Percentiles rank a stretch among this genome's conserved stretches.
Evolutionary conservation across 2,329 filamentous ascomycete species (phyloP).

Genomic region (Hymenoscyphus salicellus): DNA sequence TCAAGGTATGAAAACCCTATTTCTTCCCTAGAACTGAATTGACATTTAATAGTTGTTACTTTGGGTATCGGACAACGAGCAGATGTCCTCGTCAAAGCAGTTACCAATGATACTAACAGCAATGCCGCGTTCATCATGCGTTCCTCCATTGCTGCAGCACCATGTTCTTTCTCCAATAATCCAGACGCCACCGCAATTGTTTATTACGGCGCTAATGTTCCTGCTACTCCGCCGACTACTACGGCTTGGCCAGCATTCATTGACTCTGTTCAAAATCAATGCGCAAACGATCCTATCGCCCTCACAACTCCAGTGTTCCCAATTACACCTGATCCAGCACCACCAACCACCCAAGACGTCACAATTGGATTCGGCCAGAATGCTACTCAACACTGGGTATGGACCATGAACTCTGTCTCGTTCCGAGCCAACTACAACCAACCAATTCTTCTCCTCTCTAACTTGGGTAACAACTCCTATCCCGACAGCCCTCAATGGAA

Average conservation of each 20-base stretch:
- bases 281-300: constrained; percentile 23
- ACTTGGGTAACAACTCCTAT: constrained; percentile 4
- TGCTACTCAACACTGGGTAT: constrained; percentile 33
- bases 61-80: constrained; percentile 55
- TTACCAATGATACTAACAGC: constrained; percentile 36
- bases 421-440: constrained; percentile 10
- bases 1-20: constrained; percentile 8
- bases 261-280: constrained; percentile 13
- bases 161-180: constrained; percentile 46
- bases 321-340: constrained; percentile 22
- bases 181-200: constrained; percentile 57
- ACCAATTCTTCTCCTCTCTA: constrained; percentile 9
- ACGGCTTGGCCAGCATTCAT: constrained; percentile 21
- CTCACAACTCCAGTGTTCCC: constrained; percentile 25
- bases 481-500: constrained; percentile 9
- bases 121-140: constrained; percentile 52
- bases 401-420: constrained; percentile 6
- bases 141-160: constrained; percentile 41
- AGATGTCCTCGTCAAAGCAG: constrained; percentile 43
- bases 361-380: constrained; percentile 48
- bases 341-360: constrained; percentile 23
- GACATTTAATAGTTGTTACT: constrained; percentile 43
- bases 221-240: constrained; percentile 15
- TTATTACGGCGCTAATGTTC: constrained; percentile 56
- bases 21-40: background rate